phyloP scores from a whole-genome alignment of 495 filamentous ascomycete genomes.

The Aspergillus diversus region DNA sequence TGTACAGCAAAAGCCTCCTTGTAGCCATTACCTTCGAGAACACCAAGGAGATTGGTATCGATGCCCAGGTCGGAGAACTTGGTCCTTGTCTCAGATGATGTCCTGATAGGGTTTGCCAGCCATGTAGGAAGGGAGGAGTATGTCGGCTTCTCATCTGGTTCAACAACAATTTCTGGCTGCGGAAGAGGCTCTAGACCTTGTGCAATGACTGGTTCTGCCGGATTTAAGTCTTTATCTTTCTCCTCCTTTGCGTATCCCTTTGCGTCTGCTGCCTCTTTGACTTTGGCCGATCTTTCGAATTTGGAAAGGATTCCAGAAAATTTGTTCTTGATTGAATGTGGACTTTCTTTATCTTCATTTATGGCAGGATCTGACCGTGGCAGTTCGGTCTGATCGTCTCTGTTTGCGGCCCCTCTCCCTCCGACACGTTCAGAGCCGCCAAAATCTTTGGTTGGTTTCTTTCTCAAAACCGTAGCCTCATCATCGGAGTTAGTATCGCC shows the following conservation, averaged over 20 bases:
- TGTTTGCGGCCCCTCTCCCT: conserved; percentile 2
- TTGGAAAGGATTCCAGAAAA: conserved; percentile 50
- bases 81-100: conserved; percentile 57
- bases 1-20: conserved; percentile 84
- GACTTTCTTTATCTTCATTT: conserved; percentile 21
- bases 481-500: conserved; percentile 21
- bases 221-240: conserved; percentile 24
- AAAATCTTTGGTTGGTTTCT: conserved; percentile 13
- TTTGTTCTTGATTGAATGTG: conserved; percentile 36
- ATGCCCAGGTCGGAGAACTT: conserved; percentile 67
- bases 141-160: conserved; percentile 50
- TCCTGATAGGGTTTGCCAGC: conserved; percentile 72
- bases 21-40: conserved; percentile 67
- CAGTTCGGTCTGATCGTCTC: conserved; percentile 1
- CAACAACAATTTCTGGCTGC: conserved; percentile 66
- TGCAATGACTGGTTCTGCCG: conserved; percentile 49
- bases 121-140: conserved; percentile 61
- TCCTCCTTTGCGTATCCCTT: conserved; percentile 30
- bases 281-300: conserved; percentile 48
- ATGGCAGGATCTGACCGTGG: conserved; percentile 1
- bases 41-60: conserved; percentile 56
- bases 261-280: conserved; percentile 34
- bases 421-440: conserved; percentile 14
- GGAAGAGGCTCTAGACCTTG: conserved; percentile 77
- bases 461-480: conserved; percentile 26